These are phyloP conservation scores for Boletus rubescentipes DNA, from an alignment of 768 basidiomycete species.

Conservation along the genomic window DNA sequence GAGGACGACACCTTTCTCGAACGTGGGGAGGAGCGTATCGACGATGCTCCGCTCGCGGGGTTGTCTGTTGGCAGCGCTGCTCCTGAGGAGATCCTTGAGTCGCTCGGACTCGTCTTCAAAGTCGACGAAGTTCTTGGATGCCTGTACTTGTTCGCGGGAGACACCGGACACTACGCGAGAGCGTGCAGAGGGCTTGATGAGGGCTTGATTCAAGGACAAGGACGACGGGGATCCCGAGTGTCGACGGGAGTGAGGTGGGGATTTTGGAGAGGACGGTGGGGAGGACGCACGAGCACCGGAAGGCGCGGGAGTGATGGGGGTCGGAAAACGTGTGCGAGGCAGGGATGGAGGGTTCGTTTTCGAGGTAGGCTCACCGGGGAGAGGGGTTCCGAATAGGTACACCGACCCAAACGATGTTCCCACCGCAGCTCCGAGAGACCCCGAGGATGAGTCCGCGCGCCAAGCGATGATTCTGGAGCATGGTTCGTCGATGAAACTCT, in stretches of 20 bases:
- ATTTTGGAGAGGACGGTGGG: constrained; percentile 22
- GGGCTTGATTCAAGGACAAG: constrained; percentile 35
- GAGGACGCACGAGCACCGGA: constrained; percentile 15
- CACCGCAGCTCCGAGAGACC: constrained; percentile 18
- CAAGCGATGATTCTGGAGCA: constrained; percentile 19
- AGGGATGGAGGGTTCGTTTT: constrained; percentile 6
- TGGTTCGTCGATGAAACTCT: constrained; percentile 24
- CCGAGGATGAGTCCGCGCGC: constrained; percentile 8
- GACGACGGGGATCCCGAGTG: constrained; percentile 40
- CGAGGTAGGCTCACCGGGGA: constrained; percentile 20
- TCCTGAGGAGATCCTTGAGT: constrained; percentile 71
- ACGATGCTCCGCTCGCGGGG: constrained; percentile 27
- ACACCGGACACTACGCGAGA: constrained; percentile 71
- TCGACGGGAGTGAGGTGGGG: constrained; percentile 23
- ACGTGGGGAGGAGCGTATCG: constrained; percentile 32
- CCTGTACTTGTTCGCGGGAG: constrained; percentile 68
- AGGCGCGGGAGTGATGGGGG: background rate
- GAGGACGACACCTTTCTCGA: constrained; percentile 29
- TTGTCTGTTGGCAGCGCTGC: constrained; percentile 40
- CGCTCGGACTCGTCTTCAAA: constrained; percentile 79
- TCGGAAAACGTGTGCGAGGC: constrained; percentile 14
- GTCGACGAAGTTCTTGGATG: constrained; percentile 76
- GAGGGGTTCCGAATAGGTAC: constrained; percentile 28
- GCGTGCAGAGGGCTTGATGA: constrained; percentile 55
- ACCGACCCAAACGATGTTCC: constrained; percentile 26